phyloP scores from a whole-genome alignment of 495 filamentous ascomycete genomes.

The Penicillium desertorum region DNA sequence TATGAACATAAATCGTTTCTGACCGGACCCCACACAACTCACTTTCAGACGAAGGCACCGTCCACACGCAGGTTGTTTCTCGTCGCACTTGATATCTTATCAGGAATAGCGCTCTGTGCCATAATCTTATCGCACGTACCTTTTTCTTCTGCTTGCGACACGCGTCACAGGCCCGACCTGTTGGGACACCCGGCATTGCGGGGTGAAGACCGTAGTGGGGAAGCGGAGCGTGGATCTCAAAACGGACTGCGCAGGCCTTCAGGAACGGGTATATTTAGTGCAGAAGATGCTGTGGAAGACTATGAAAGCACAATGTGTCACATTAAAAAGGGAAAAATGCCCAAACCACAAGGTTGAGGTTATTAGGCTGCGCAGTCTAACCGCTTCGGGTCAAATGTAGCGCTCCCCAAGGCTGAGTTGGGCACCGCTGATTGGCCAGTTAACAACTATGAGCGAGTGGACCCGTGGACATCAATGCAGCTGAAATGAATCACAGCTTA shows the following conservation, averaged over 20 bases:
- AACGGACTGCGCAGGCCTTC: neutral
- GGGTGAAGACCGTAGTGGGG: neutral
- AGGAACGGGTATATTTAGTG: neutral
- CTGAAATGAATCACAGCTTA: neutral
- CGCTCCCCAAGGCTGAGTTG: slow-evolving; percentile 14
- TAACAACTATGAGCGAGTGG: neutral
- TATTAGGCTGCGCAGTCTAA: slow-evolving; percentile 10
- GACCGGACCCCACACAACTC: slow-evolving; percentile 46
- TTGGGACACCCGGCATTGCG: slow-evolving; percentile 52
- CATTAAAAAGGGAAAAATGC: neutral
- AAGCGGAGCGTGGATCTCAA: slow-evolving; percentile 11
- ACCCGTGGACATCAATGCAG: neutral
- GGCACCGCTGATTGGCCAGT: slow-evolving; percentile 7
- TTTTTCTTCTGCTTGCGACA: slow-evolving; percentile 57
- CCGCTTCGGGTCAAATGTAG: slow-evolving; percentile 20
- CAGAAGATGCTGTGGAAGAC: neutral
- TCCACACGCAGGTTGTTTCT: slow-evolving; percentile 42
- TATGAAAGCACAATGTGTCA: neutral
- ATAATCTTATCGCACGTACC: slow-evolving; percentile 25
- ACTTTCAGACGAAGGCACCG: slow-evolving; percentile 48
- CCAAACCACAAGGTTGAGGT: neutral
- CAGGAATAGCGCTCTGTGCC: neutral
- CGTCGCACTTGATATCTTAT: slow-evolving; percentile 39
- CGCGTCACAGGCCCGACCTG: slow-evolving; percentile 48
- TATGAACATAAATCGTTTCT: slow-evolving; percentile 50